Percentiles rank a stretch among this genome's conserved stretches.
phyloP scores from a whole-genome alignment of 2,329 filamentous ascomycete species.

The Aspergillus sp. region DNA sequence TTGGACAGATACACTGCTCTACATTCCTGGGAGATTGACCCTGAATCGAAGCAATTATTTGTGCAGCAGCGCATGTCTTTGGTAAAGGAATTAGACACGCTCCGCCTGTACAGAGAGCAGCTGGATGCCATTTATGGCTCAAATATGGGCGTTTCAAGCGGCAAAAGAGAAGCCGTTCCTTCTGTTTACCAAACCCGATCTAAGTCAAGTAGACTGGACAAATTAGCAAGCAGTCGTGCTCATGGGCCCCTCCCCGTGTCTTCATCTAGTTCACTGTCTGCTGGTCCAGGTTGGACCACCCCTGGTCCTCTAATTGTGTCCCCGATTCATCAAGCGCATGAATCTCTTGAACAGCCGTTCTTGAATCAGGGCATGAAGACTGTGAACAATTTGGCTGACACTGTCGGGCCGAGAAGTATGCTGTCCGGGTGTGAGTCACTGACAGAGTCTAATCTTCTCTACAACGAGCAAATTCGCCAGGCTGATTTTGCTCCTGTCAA shows the following conservation, averaged over 20 bases:
- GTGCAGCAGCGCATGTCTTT: constrained; percentile 38
- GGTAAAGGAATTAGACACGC: constrained; percentile 37
- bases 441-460: background rate
- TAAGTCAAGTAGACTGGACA: background rate
- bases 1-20: constrained; percentile 42
- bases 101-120: constrained; percentile 38
- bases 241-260: background rate
- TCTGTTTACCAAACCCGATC: background rate
- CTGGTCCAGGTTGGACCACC: background rate
- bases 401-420: background rate
- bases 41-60: constrained; percentile 32
- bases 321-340: background rate
- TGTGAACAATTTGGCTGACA: background rate
- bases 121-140: constrained; percentile 25
- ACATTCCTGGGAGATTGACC: constrained; percentile 37
- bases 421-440: background rate
- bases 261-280: background rate
- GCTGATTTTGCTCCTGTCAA: background rate
- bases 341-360: background rate
- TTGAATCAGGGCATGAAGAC: background rate
- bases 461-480: background rate
- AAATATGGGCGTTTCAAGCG: constrained; percentile 1
- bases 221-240: background rate
- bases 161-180: constrained; percentile 1
- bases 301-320: background rate